Conservation (phyloP, 2,329 filamentous ascomycete species). For the Coniochaeta sp. region DNA sequence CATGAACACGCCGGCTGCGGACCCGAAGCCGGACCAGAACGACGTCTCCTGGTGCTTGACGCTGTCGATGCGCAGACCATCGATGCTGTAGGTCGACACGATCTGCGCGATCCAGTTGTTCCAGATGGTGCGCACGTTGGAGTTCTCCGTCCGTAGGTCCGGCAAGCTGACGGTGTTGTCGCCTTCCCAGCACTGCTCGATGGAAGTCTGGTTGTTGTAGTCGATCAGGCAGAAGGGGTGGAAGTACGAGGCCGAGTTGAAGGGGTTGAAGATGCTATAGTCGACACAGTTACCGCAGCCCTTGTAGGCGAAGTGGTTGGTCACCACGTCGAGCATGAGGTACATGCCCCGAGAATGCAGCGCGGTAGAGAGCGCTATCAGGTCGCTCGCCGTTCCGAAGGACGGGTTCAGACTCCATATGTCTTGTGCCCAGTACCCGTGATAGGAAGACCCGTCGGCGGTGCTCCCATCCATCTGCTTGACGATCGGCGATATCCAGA, state of each 20-base stretch:
- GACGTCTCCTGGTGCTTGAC: conserved; percentile 37
- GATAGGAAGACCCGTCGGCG: conserved; percentile 27
- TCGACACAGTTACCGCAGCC: conserved; percentile 39
- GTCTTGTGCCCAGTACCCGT: conserved; percentile 45
- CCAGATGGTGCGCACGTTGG: conserved; percentile 12
- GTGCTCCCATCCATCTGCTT: conserved; percentile 30
- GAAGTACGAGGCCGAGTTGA: conserved; percentile 45
- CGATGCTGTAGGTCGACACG: conserved; percentile 18
- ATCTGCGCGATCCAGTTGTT: conserved; percentile 14
- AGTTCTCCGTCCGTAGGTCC: conserved; percentile 39
- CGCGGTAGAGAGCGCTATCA: conserved; percentile 38
- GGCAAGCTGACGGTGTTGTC: conserved; percentile 37
- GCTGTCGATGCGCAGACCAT: conserved; percentile 42
- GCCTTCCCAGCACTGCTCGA: conserved; percentile 40
- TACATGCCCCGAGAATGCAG: conserved; percentile 37
- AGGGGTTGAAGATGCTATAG: conserved; percentile 46
- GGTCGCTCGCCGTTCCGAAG: conserved; percentile 41
- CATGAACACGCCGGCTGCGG: conserved; percentile 37
- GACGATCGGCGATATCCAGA: conserved; percentile 40
- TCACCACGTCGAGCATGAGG: conserved; percentile 53
- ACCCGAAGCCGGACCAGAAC: conserved; percentile 37
- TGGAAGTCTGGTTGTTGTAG: conserved; percentile 35
- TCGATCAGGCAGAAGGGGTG: conserved; percentile 46
- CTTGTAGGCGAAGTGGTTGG: conserved; percentile 48
- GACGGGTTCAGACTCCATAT: conserved; percentile 39